phyloP scores from a whole-genome alignment of 2,329 filamentous ascomycete species.

The Fusarium xyrophilum region DNA sequence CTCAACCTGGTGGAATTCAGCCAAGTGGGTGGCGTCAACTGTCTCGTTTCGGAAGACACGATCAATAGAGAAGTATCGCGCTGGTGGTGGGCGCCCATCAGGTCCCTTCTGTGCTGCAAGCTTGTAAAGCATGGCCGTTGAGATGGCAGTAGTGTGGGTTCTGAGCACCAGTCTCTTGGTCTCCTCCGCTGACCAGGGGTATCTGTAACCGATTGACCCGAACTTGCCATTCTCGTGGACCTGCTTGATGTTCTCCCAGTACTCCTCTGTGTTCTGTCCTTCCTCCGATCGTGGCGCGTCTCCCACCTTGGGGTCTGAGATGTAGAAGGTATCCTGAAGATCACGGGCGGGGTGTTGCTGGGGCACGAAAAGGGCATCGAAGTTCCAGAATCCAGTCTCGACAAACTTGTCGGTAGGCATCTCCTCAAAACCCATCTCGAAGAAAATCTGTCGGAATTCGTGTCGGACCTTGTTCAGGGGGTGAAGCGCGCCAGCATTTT shows the following conservation, averaged over 20 bases:
- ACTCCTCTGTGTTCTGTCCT: constrained; percentile 76
- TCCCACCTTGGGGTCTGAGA: constrained; percentile 82
- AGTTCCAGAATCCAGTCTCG: constrained; percentile 99
- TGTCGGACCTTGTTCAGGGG: constrained; percentile 92
- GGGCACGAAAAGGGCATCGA: constrained; percentile 94
- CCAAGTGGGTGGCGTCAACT: constrained; percentile 94
- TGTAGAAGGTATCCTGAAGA: constrained; percentile 98
- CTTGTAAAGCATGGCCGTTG: constrained; percentile 88
- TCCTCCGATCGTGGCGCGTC: constrained; percentile 69
- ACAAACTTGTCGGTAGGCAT: constrained; percentile 96
- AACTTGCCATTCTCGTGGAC: constrained; percentile 93
- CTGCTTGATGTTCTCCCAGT: constrained; percentile 85
- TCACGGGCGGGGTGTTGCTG: constrained; percentile 96
- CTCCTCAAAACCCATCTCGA: constrained; percentile 98
- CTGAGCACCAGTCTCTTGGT: constrained; percentile 86
- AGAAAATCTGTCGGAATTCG: constrained; percentile 98
- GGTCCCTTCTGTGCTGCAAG: constrained; percentile 83
- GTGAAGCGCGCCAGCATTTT: constrained; percentile 67
- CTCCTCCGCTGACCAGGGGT: constrained; percentile 90
- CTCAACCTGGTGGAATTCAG: constrained; percentile 98
- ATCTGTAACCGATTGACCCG: constrained; percentile 94
- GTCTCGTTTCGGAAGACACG: constrained; percentile 98
- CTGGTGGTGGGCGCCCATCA: constrained; percentile 67
- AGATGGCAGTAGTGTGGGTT: constrained; percentile 95
- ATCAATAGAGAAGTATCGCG: constrained; percentile 98